Percentiles rank a stretch among this genome's conserved stretches.
Evolutionary conservation across 192 early-diverging fungal species (phyloP).

Genomic region (Backusella tarrabulga): DNA sequence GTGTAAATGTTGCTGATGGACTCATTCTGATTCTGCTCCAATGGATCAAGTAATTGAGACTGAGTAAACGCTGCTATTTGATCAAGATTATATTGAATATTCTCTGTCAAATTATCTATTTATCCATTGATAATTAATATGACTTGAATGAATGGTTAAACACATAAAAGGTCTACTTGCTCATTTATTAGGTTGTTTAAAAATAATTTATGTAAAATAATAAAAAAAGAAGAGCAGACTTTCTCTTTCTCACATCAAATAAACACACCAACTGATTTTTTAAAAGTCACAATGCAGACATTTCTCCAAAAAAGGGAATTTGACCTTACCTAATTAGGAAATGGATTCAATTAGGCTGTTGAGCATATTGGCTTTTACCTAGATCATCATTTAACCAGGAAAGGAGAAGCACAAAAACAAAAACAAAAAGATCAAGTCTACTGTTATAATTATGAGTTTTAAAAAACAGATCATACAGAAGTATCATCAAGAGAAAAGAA

Average conservation of each 20-base stretch:
- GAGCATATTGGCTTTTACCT: background rate
- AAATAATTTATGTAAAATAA: background rate
- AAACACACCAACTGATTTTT: background rate
- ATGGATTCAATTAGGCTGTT: background rate
- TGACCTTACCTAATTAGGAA: background rate
- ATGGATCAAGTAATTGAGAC: constrained; percentile 4
- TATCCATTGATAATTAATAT: background rate
- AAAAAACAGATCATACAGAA: background rate
- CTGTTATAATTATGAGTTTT: no score
- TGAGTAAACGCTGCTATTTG: constrained; percentile 5
- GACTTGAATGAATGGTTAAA: background rate
- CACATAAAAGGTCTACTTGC: background rate
- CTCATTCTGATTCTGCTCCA: background rate
- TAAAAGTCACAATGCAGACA: constrained; percentile 5
- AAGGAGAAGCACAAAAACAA: background rate
- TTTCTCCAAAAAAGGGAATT: background rate
- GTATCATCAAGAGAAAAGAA: background rate
- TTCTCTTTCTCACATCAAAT: background rate
- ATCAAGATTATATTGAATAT: constrained; percentile 10
- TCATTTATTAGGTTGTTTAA: background rate
- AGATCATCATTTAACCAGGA: background rate
- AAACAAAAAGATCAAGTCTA: no score
- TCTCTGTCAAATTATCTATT: constrained; percentile 14
- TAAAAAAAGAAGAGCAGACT: background rate
- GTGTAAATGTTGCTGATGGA: background rate